Conservation (phyloP, 352 stramenopile species). For the Phytophthora ramorum region DNA sequence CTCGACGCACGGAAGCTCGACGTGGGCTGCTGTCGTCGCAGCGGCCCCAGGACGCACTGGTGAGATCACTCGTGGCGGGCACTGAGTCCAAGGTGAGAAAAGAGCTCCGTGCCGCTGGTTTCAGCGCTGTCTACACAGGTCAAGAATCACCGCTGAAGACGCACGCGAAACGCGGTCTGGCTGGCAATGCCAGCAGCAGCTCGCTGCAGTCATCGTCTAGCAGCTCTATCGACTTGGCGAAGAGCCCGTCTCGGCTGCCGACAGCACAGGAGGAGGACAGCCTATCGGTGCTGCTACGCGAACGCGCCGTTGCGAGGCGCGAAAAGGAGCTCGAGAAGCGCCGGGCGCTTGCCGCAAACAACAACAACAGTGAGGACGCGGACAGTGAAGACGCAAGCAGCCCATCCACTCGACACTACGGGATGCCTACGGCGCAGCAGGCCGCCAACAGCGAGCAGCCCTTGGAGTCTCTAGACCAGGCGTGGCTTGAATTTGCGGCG, state of each 20-base stretch:
- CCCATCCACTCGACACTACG: background rate
- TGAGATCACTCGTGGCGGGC: slow-evolving; percentile 48
- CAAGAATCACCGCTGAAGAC: slow-evolving; percentile 2
- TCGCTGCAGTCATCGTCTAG: slow-evolving; percentile 7
- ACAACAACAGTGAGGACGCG: slow-evolving; percentile 9
- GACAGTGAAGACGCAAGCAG: background rate
- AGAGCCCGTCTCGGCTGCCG: slow-evolving; percentile 15
- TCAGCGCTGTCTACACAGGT: background rate
- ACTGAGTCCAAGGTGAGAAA: slow-evolving; percentile 55
- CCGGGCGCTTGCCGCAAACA: background rate
- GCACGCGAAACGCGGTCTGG: slow-evolving; percentile 15
- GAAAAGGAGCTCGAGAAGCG: slow-evolving; percentile 14
- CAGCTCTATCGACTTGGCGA: slow-evolving; percentile 3
- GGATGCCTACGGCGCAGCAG: background rate
- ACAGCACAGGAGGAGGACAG: slow-evolving; percentile 32
- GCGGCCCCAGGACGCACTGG: slow-evolving; percentile 52
- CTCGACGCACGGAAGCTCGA: slow-evolving; percentile 56
- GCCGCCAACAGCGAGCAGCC: background rate
- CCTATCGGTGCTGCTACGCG: slow-evolving; percentile 26
- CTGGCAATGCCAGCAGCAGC: slow-evolving; percentile 18
- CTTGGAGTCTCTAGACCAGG: slow-evolving; percentile 8
- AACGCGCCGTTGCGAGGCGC: slow-evolving; percentile 24
- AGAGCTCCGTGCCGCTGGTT: slow-evolving; percentile 22
- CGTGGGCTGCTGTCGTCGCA: slow-evolving; percentile 55
- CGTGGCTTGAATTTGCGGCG: slow-evolving; percentile 20